These are phyloP conservation scores for Albugo laibachii DNA, from an alignment of 352 stramenopile genomes.

Conservation along the genomic window DNA sequence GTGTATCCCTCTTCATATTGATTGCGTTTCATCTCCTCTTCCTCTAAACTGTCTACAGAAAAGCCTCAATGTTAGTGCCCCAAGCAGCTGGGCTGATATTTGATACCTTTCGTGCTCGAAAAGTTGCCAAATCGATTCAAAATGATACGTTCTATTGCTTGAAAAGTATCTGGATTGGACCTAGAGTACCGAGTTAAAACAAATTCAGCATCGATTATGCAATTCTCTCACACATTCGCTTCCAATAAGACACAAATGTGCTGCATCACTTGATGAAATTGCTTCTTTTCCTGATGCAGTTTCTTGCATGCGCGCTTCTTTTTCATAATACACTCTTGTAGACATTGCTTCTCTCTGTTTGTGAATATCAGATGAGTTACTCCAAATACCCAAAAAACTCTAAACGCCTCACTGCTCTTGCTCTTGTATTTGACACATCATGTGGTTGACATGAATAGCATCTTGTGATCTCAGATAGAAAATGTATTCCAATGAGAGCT, in stretches of 20 bases:
- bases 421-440: constrained; percentile 22
- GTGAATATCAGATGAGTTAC: background rate
- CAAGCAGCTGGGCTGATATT: constrained; percentile 22
- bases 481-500: constrained; percentile 60
- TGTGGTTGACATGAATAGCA: constrained; percentile 22
- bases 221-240: no score
- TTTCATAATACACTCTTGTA: constrained; percentile 12
- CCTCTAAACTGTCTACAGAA: background rate
- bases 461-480: constrained; percentile 42
- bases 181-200: no score
- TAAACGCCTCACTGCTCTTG: constrained; percentile 8
- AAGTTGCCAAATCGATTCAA: constrained; percentile 3
- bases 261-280: no score
- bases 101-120: constrained; percentile 29
- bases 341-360: background rate
- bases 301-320: no score
- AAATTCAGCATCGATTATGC: no score
- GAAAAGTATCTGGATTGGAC: constrained; percentile 11
- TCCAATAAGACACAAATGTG: no score
- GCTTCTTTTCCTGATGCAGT: no score
- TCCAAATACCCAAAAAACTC: background rate
- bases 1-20: background rate
- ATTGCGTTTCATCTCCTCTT: constrained; percentile 1
- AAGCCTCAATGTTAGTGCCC: background rate
- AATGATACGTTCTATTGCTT: constrained; percentile 2